These are phyloP conservation scores for Bremia lactucae DNA, from an alignment of 352 stramenopile genomes.

Conservation along the genomic window DNA sequence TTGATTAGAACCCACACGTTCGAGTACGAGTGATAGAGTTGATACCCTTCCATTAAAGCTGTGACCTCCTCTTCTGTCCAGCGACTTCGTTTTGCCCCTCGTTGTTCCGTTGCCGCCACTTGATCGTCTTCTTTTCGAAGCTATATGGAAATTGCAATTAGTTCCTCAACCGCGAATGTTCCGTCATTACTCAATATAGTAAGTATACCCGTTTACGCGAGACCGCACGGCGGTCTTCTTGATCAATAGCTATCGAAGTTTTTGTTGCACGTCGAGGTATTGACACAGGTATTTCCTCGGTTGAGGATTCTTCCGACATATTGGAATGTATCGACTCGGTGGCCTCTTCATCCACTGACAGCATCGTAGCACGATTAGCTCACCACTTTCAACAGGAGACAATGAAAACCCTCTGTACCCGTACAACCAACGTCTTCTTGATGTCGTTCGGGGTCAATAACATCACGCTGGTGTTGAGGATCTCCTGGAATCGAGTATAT, in stretches of 20 bases:
- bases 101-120: background rate
- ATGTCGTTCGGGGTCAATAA: conserved; percentile 2
- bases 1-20: conserved; percentile 71
- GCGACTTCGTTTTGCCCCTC: conserved; percentile 14
- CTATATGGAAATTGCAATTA: conserved; percentile 3
- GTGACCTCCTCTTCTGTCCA: conserved; percentile 49
- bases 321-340: conserved; percentile 11
- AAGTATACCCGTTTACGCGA: conserved; percentile 2
- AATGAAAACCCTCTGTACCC: too few species aligned
- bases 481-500: conserved; percentile 17
- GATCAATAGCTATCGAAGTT: conserved; percentile 2
- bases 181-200: background rate
- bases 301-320: conserved; percentile 5
- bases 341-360: conserved; percentile 7
- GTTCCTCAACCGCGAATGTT: background rate
- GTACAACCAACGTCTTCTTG: background rate
- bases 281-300: conserved; percentile 3
- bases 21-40: conserved; percentile 30
- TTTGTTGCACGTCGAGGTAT: conserved; percentile 9
- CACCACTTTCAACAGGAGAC: too few species aligned
- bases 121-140: conserved; percentile 4
- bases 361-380: background rate
- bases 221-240: conserved; percentile 7
- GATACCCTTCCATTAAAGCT: conserved; percentile 48
- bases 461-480: background rate